Evolutionary conservation across 805 yeast species (phyloP).

Genomic region (Wickerhamiella spandovensis): DNA sequence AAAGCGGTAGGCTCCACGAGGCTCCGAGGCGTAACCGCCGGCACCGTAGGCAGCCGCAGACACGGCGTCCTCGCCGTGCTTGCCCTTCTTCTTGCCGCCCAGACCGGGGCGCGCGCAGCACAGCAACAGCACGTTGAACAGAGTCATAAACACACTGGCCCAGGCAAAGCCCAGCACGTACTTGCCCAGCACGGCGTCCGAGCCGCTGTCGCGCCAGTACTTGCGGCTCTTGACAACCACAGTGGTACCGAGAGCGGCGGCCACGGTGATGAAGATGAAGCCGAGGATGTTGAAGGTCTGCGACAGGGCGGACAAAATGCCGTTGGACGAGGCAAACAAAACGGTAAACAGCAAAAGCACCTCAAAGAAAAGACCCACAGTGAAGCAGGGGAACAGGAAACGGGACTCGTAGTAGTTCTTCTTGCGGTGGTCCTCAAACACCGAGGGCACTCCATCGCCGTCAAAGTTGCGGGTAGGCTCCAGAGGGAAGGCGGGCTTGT

Average conservation of each 20-base stretch:
- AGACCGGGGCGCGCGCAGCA: conserved; percentile 42
- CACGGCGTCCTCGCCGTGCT: background rate
- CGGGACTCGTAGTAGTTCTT: conserved; percentile 55
- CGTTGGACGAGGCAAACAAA: conserved; percentile 16
- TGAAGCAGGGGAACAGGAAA: conserved; percentile 50
- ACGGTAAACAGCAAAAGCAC: conserved; percentile 32
- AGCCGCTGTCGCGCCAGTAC: conserved; percentile 41
- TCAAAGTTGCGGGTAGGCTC: conserved; percentile 69
- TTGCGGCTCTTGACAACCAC: conserved; percentile 60
- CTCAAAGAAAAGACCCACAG: conserved; percentile 44
- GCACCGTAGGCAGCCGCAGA: background rate
- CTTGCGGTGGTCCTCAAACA: conserved; percentile 36
- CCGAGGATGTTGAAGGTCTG: conserved; percentile 18
- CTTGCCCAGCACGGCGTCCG: conserved; percentile 21
- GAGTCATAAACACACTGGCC: conserved; percentile 33
- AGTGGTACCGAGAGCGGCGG: conserved; percentile 63
- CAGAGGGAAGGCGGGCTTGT: conserved; percentile 67
- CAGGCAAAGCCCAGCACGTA: conserved; percentile 47
- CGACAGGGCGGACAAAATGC: conserved; percentile 20
- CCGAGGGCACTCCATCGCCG: conserved; percentile 38
- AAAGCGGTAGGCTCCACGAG: conserved; percentile 15
- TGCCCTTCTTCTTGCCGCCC: conserved; percentile 57
- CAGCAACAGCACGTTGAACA: conserved; percentile 22
- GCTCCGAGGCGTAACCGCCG: conserved; percentile 1
- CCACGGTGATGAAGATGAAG: conserved; percentile 30